Base-by-base conservation (phyloP, 768 basidiomycete genomes). In the Collybia sordida region DNA sequence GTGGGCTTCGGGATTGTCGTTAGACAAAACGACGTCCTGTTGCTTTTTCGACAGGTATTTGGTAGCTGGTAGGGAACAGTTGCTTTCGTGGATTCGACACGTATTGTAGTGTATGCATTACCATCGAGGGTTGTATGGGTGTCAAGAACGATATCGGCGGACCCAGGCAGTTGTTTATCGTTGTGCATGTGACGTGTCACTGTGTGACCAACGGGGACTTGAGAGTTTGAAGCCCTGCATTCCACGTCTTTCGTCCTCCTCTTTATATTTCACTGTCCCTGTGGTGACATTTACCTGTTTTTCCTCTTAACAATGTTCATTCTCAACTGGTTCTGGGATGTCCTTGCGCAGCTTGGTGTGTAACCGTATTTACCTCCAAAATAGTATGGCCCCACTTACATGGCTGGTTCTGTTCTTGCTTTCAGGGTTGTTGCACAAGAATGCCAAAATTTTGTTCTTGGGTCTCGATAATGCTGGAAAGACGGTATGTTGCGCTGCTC, bases 381-480 rank as follows among this genome's bases (percentile, higher is more conserved):
- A 27, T 27, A 31, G 31, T 11, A 31, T 31, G 31, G 31, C 31
- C 31, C 31, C 31, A 31, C 31, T 31, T 11, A 31, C 11, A 31
- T 12, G 11, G 31, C 9, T 11, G 9, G 9, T 14, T 31, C 31
- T 31, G 27, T 27, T 27, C 27, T 11, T 31, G 31, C 14, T 17
- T 17, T 28, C 55, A 95, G 93, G 93, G 57, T 79, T 96, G 61
- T 63, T 88, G 73, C 90, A 94, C 79, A 97, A 99, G 88, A 98
- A 97, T 67, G 97, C 97, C 58, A 99, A 98, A 82, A 97, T 99
- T 67, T 82, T 99, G 56, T 99, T 99, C 85, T 83, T 99, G 45
- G 97, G 97, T 55, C 82, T 98, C 48, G 96, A 98, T 69, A 99
- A 98, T 77, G 97, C 97, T 45, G 96, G 97, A 65, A 99, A 98